Percentiles rank a stretch among this genome's conserved stretches.
These are phyloP conservation scores for Aechmea fasciata DNA, from an alignment of 176 grass and related monocot species.

Conservation along the genomic window DNA sequence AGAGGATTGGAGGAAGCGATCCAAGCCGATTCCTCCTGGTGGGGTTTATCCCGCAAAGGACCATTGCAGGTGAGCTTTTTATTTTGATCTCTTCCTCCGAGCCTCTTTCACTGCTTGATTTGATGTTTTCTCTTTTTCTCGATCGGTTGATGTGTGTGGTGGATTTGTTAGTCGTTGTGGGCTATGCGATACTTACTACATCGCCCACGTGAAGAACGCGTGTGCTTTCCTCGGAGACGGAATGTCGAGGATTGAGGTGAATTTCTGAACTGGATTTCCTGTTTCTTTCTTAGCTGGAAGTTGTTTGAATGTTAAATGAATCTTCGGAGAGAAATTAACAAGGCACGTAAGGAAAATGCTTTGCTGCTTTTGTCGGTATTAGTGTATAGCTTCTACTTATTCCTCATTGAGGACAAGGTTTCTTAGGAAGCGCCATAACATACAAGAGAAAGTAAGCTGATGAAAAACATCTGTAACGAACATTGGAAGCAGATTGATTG, in stretches of 20 bases:
- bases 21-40: constrained; percentile 72
- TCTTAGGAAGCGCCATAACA: no score
- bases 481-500: no score
- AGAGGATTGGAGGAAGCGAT: constrained; percentile 70
- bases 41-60: constrained; percentile 94
- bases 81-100: background rate
- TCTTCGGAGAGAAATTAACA: no score
- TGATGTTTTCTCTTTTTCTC: background rate
- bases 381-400: no score
- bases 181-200: constrained; percentile 92
- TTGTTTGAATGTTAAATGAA: no score
- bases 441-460: no score
- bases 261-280: background rate
- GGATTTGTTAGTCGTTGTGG: constrained; percentile 42
- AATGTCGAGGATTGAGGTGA: constrained; percentile 87
- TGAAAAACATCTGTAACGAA: no score
- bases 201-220: constrained; percentile 77
- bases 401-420: no score
- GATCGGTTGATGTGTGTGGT: background rate
- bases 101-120: background rate
- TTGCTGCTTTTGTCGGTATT: no score
- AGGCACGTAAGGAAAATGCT: no score
- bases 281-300: background rate
- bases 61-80: constrained; percentile 54
- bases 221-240: constrained; percentile 88